Conservation (phyloP, 495 filamentous ascomycete species). For the Neurospora sp. region DNA sequence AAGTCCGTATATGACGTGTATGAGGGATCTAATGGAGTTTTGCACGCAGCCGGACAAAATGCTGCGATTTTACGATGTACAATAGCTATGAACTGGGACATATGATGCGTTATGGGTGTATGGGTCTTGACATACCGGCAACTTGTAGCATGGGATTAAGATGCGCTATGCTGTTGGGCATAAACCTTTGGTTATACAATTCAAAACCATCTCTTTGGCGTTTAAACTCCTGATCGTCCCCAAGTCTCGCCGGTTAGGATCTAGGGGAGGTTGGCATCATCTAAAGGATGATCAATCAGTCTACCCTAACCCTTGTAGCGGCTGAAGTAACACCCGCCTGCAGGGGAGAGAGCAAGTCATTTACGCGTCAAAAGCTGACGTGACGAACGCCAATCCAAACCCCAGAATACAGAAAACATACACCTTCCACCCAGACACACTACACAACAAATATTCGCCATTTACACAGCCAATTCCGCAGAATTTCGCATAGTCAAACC, state of each 20-base stretch:
- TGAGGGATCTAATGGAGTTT: background rate
- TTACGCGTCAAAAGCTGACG: slow-evolving; percentile 1
- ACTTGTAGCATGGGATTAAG: background rate
- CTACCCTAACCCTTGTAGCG: background rate
- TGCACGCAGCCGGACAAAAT: background rate
- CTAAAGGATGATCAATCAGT: background rate
- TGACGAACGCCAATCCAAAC: background rate
- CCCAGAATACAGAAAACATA: background rate
- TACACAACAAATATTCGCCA: background rate
- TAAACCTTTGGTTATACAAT: background rate
- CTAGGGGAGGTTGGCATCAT: background rate
- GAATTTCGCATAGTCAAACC: background rate
- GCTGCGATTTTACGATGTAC: background rate
- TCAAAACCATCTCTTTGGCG: background rate
- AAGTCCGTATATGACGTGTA: background rate
- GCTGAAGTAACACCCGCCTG: background rate
- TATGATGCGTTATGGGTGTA: background rate
- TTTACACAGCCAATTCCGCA: background rate
- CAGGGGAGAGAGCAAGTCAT: background rate
- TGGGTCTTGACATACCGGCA: background rate
- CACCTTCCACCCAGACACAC: background rate
- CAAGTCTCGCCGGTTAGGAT: background rate
- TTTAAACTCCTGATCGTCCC: background rate
- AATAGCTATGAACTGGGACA: background rate
- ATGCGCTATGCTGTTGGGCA: background rate